Base-by-base conservation (phyloP, 192 early-diverging fungal genomes). In the Phlyctochytrium bullatum region DNA sequence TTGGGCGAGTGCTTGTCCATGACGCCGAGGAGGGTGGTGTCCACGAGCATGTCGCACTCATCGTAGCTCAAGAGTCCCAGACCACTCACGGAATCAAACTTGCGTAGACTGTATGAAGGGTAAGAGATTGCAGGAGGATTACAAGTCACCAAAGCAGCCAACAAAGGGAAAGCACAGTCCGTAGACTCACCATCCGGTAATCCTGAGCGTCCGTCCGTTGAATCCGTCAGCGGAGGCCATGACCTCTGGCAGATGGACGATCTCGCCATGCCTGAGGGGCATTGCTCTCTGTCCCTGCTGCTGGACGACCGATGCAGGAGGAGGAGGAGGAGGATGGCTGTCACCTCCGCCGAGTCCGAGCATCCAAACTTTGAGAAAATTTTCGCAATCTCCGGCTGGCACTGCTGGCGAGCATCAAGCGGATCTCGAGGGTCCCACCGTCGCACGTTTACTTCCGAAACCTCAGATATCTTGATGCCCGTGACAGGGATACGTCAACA, bases 11-110 rank as follows among this genome's bases (percentile, higher is more conserved):
- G 67, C 25, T 47, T 33, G 29, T 34, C 57, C n/a, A 78, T 65
- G 2, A 61, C 36, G 14, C 76, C 76, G 30, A 78, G 68, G 16
- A 78, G 76, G 3, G 56, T 16, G 0, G 71, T 56, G 36, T 78
- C 76, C 2, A 78, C 61, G 2, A 71, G 36, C 31, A 78, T 67
- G 25, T 24, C 36, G 2, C 62, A 6, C 2, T 6, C 12, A 6
- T 10, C 27, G 54, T 57, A 57, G 27, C 27, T 10, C 14, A 57
- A 27, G 27, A 57, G 54, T 6, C 54, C 54, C 20, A 57, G 27
- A 6, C 27, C 27, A 6, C 12, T 57, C 10, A 10, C 27, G 54
- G 54, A 25, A 25, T 57, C 54, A 25, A 57, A 57, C 25, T 10
- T 57, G 12, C 25, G 10, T 6, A 57, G 54, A 6, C 54, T 57